phyloP scores from a whole-genome alignment of 805 yeast species.

The Clavispora vitiphila region DNA sequence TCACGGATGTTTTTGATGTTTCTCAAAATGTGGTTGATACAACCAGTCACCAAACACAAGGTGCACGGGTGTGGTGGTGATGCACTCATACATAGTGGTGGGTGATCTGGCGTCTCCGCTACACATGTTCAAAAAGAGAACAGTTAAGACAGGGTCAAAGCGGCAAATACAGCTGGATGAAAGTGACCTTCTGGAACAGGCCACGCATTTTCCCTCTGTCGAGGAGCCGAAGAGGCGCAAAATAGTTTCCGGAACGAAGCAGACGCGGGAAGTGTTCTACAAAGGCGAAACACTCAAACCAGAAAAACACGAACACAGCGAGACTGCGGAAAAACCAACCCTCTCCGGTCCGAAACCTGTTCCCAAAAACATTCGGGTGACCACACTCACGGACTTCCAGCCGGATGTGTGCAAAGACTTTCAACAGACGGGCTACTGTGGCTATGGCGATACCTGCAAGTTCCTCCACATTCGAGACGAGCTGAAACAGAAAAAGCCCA shows the following conservation, averaged over 20 bases:
- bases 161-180: not conserved
- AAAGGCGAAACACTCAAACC: not conserved
- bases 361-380: slow-evolving; percentile 47
- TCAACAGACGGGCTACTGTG: slow-evolving; percentile 89
- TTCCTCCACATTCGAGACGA: slow-evolving; percentile 89
- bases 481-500: slow-evolving; percentile 63
- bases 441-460: slow-evolving; percentile 96
- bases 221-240: slow-evolving; percentile 2
- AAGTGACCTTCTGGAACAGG: not conserved
- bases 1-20: slow-evolving; percentile 7
- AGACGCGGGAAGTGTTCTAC: not conserved
- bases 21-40: too few relatives aligned
- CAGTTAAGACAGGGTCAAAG: slow-evolving; percentile 4
- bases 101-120: too few relatives aligned
- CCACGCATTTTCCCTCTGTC: not conserved
- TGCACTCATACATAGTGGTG: too few relatives aligned
- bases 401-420: slow-evolving; percentile 94
- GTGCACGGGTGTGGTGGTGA: slow-evolving; percentile 7
- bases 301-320: too few relatives aligned
- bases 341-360: slow-evolving; percentile 22
- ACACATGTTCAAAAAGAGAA: slow-evolving; percentile 16
- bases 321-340: slow-evolving; percentile 2
- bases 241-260: not conserved
- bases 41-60: not conserved
- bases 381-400: slow-evolving; percentile 77